Percentiles rank a stretch among this genome's conserved stretches.
These are phyloP conservation scores for Pleodorina starrii DNA, from an alignment of 139 green algal species.

Conservation along the genomic window DNA sequence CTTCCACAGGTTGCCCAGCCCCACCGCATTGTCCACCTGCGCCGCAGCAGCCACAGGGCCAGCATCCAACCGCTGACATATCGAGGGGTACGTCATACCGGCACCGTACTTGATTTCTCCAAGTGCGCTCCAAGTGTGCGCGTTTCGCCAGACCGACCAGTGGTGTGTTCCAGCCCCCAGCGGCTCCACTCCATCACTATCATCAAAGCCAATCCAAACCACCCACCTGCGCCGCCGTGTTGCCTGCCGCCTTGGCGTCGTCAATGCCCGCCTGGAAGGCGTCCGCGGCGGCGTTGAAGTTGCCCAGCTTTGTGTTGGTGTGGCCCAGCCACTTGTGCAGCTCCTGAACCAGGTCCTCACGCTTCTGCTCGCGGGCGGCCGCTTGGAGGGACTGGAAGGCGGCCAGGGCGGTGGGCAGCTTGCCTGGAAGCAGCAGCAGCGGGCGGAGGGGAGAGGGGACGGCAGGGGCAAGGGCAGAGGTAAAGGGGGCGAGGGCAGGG, in stretches of 20 bases:
- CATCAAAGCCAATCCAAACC: too few relatives aligned
- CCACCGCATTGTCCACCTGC: slow-evolving; percentile 40
- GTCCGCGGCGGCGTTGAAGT: slow-evolving; percentile 11
- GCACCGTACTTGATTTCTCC: too few relatives aligned
- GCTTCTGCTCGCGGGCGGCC: background rate
- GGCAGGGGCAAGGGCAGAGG: background rate
- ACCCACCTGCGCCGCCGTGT: slow-evolving; percentile 35
- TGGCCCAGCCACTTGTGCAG: slow-evolving; percentile 49
- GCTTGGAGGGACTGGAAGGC: slow-evolving; percentile 18
- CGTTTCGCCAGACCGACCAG: too few relatives aligned
- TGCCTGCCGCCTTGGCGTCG: slow-evolving; percentile 6
- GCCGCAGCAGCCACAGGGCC: background rate
- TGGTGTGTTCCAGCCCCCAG: too few relatives aligned
- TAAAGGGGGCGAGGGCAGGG: background rate
- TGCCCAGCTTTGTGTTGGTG: slow-evolving; percentile 44
- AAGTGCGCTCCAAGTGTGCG: too few relatives aligned
- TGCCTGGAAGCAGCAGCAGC: background rate
- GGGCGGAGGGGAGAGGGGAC: background rate
- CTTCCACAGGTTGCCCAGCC: slow-evolving; percentile 48
- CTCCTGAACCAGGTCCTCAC: slow-evolving; percentile 20
- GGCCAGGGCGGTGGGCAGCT: slow-evolving; percentile 2
- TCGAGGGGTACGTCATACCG: too few relatives aligned
- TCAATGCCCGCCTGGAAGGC: slow-evolving; percentile 32
- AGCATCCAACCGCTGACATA: too few relatives aligned
- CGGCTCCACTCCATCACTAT: too few relatives aligned